Base-by-base conservation (phyloP, 352 stramenopile species). In the Blastocystis sp. region DNA sequence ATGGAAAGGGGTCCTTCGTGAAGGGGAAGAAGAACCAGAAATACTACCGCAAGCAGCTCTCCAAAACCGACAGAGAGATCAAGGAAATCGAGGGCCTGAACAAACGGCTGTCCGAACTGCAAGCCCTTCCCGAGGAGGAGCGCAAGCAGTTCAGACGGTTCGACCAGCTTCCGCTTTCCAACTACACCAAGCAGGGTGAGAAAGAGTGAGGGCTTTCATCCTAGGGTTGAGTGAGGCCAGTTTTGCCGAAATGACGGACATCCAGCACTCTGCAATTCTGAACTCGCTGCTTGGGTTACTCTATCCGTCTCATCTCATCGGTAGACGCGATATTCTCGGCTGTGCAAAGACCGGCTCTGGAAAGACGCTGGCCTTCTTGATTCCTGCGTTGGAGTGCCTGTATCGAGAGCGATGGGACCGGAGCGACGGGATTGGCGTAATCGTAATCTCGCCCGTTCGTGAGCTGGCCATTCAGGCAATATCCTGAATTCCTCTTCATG, bases 401-500 rank as follows among this genome's bases (percentile, higher is more conserved):
- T 97, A 94, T 89, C 92, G 92, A 17, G 90, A 92, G 56, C 92
- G 92, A 5, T 97, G 94, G 94, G 91, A 92, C 48, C 89, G 92
- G 9, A 92, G 95, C 64, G 96, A 99, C 90, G 97, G 97, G 41
- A 92, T 98, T 17, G 96, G 95, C 53, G 96, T 94, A 4, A 92
- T 99, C 41, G 91, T 99, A 9, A 96, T 99, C 77, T 98, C 95
- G 10, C 97, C 97, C 0, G 99, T 96, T 71, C 93, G 97, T 76
- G 97, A 99, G 91, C 91, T 99, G 21, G 97, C 96, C 62, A 91
- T 98, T 60, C 97, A 99, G 92, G 61, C 71, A 53, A 0, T 10
- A 19, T 23, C 28, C 19, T 7, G 1, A 48, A 62, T 2, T 5
- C n/a, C 28, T 61, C 2, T 14, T 78, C 2, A 64, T 78, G 2